Evolutionary conservation across 192 early-diverging fungal genomes (phyloP).

Genomic region (Entophlyctis luteolus): DNA sequence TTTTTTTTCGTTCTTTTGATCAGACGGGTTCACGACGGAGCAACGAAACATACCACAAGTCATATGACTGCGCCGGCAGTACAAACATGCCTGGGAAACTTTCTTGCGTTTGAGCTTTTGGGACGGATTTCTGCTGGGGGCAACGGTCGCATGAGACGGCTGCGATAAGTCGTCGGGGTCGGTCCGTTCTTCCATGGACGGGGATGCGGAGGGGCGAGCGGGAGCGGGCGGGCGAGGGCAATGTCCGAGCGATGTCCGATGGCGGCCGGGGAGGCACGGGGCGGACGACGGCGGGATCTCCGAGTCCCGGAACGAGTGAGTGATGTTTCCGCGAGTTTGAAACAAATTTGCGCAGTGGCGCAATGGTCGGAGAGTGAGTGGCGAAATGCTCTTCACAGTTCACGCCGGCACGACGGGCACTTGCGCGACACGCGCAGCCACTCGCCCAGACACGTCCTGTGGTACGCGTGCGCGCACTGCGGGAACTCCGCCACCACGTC

Average conservation of each 20-base stretch:
- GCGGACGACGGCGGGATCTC: neutral
- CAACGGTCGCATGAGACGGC: neutral
- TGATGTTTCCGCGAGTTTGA: neutral
- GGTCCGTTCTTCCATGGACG: neutral
- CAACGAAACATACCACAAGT: conserved; percentile 63
- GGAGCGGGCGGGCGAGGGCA: neutral
- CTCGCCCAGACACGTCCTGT: conserved; percentile 6
- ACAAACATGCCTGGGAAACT: conserved; percentile 77
- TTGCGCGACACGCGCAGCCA: conserved; percentile 15
- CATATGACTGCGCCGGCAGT: conserved; percentile 94
- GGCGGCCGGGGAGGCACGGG: neutral
- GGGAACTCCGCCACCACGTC: conserved; percentile 17
- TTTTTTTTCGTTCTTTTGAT: neutral
- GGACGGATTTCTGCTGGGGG: neutral
- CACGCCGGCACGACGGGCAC: conserved; percentile 27
- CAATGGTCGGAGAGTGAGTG: neutral
- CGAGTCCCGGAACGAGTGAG: neutral
- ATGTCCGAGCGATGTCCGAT: neutral
- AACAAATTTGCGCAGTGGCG: neutral
- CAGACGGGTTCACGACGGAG: neutral
- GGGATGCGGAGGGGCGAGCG: neutral
- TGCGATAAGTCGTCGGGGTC: neutral
- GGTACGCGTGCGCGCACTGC: conserved; percentile 14
- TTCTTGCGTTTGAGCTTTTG: conserved; percentile 42
- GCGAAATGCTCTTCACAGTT: neutral